Base-by-base conservation (phyloP, 2,329 filamentous ascomycete genomes). In the Monosporascus sp. region DNA sequence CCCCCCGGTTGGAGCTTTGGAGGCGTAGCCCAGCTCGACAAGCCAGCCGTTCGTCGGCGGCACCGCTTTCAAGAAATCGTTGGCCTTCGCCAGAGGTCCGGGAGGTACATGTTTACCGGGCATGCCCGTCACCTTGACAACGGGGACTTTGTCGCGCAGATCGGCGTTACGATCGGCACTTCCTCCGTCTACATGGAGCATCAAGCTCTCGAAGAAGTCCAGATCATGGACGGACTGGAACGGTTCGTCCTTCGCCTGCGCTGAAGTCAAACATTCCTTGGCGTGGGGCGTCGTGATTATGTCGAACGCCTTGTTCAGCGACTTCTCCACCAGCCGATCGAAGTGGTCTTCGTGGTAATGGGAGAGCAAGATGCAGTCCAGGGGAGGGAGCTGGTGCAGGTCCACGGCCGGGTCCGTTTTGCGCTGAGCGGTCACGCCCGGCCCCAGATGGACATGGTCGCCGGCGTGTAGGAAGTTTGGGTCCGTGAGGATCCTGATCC, bases 11-110 rank as follows among this genome's bases (percentile, higher is more conserved):
- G 62, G 52, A 1, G 56, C 51, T 50, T 56, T 50, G 26, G 54
- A 49, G 27, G 66, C 59, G 59, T 80, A 76, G 1, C 84, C 83
- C 9, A 87, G 69, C 65, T 87, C 83, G 4, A 87, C 56, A 70
- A 87, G 80, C 83, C 84, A 87, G 34, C 84, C 84, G 62, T 86
- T 87, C 1, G 80, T 85, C 2, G 83, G 85, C 5, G 84, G 85
- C 4, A 86, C 77, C 50, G 76, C 68, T 37, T 63, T 52, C 3
- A 73, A 58, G 6, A 73, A 24, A 34, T 73, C 65, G 50, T 75
- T 72, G 36, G 78, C 69, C 8, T 76, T 54, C 0, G 61, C 56
- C 14, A 73, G 56, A n/a, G 63, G 61, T 0, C 72, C 72, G 0
- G 71, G 71, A 2, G 72, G 72, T 5, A 87, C 77, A 63, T 87